phyloP scores from a whole-genome alignment of 2,329 filamentous ascomycete genomes.

The Xylaria sp. region DNA sequence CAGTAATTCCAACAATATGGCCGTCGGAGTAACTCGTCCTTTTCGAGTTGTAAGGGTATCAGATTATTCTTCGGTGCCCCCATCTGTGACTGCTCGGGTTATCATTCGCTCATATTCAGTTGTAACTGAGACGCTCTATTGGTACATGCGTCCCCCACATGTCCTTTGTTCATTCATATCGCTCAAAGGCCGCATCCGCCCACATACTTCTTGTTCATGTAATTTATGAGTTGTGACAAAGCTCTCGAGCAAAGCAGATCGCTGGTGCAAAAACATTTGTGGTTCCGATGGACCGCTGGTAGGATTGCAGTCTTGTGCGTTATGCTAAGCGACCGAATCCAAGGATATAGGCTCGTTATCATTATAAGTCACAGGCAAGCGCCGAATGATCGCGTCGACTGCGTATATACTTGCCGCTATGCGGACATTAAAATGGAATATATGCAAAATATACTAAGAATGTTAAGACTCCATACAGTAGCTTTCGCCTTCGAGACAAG shows the following conservation, averaged over 20 bases:
- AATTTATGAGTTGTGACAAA: background rate
- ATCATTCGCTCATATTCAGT: background rate
- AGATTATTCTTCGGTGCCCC: background rate
- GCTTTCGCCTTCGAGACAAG: slow-evolving; percentile 33
- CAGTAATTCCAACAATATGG: background rate
- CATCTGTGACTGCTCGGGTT: background rate
- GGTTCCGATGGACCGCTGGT: background rate
- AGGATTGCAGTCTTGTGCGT: background rate
- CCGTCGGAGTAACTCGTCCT: background rate
- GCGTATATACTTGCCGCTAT: background rate
- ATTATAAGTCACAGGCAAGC: background rate
- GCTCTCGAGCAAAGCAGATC: no score
- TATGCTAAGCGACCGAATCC: background rate
- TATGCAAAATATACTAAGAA: slow-evolving; percentile 43
- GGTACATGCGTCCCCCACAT: background rate
- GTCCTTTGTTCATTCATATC: background rate
- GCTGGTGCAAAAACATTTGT: background rate
- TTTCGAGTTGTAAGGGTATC: background rate
- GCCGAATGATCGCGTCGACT: background rate
- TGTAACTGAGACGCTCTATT: background rate
- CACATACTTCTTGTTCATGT: no score
- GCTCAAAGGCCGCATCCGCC: background rate
- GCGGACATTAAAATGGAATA: slow-evolving; percentile 37
- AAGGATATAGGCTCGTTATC: background rate
- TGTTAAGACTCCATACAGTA: slow-evolving; percentile 37